Evolutionary conservation across 1,284 basidiomycete genomes (phyloP).

Genomic region (Tetrapyrgos nigripes): DNA sequence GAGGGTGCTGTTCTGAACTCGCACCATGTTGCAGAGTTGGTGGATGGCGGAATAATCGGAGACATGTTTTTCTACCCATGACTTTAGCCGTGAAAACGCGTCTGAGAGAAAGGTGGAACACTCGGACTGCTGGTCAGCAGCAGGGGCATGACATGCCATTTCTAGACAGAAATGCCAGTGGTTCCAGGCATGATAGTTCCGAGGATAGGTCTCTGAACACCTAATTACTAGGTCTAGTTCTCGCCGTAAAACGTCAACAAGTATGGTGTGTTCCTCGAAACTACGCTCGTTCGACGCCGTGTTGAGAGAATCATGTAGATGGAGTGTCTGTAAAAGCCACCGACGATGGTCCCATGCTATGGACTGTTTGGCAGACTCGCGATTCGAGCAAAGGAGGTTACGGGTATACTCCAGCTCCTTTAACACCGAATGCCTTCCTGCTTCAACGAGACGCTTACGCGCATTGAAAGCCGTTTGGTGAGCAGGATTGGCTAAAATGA

Average conservation of each 20-base stretch:
- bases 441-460: constrained; percentile 56
- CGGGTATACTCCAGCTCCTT: constrained; percentile 55
- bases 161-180: constrained; percentile 58
- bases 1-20: constrained; percentile 17
- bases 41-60: constrained; percentile 71
- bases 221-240: constrained; percentile 53
- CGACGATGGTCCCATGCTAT: constrained; percentile 71
- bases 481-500: constrained; percentile 70
- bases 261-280: constrained; percentile 30
- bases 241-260: constrained; percentile 36
- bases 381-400: constrained; percentile 54
- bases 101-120: constrained; percentile 40
- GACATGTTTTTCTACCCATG: constrained; percentile 66
- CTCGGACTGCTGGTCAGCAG: constrained; percentile 18
- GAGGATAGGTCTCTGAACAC: constrained; percentile 64
- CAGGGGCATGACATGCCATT: constrained; percentile 10
- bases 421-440: constrained; percentile 37
- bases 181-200: constrained; percentile 74
- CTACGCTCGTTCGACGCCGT: too few relatives aligned
- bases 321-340: constrained; percentile 56
- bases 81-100: constrained; percentile 43
- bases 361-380: constrained; percentile 64
- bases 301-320: constrained; percentile 17
- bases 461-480: constrained; percentile 69
- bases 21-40: constrained; percentile 47